phyloP scores from a whole-genome alignment of 345 rosid species.

The Sonneratia alba region DNA sequence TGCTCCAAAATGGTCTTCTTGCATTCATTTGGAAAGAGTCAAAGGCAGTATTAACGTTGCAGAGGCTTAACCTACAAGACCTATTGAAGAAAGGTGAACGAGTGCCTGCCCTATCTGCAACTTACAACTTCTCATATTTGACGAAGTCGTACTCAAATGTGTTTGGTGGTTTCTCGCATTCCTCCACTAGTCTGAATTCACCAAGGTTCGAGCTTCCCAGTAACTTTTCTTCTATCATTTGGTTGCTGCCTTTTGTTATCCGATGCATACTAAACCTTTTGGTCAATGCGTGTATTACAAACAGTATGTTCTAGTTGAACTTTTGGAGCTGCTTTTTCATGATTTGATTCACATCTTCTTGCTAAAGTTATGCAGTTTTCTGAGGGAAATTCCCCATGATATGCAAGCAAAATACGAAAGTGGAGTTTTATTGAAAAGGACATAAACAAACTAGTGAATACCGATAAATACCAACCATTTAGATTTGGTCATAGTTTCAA shows the following conservation, averaged over 20 bases:
- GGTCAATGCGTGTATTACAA: neutral
- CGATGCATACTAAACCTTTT: neutral
- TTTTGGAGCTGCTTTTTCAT: neutral
- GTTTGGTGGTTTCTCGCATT: conserved; percentile 48
- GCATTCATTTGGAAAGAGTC: conserved; percentile 86
- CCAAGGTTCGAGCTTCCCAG: conserved; percentile 30
- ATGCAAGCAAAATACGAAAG: neutral
- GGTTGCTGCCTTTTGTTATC: neutral
- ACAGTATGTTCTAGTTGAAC: neutral
- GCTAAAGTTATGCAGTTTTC: neutral
- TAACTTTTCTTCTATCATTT: conserved; percentile 3
- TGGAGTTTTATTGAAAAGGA: neutral
- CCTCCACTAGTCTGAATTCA: conserved; percentile 28
- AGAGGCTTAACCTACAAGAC: conserved; percentile 55
- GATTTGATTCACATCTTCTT: neutral
- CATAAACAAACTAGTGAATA: neutral
- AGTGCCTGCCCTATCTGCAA: conserved; percentile 54
- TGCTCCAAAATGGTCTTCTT: conserved; percentile 53
- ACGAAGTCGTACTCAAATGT: conserved; percentile 79
- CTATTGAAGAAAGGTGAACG: conserved; percentile 69
- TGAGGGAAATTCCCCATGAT: neutral
- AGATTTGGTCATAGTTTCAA: neutral
- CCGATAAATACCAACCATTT: neutral
- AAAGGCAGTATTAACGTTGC: conserved; percentile 54
- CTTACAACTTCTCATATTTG: conserved; percentile 59